Evolutionary conservation across 1,284 basidiomycete genomes (phyloP), one percentile per base, ranked within the genome.

Genomic region (Papiliotrema fonsecae): DNA sequence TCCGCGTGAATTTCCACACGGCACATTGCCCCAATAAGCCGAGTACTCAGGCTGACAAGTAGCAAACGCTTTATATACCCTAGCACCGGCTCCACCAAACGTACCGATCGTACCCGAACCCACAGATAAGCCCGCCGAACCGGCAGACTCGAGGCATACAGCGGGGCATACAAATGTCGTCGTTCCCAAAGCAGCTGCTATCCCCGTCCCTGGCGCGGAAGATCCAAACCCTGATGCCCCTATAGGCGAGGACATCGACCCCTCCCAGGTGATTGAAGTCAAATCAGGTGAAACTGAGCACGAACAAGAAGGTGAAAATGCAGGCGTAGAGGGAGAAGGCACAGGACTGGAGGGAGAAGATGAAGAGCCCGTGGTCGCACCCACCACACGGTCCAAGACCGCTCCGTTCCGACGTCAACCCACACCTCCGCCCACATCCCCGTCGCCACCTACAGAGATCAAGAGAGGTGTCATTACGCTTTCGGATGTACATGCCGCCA

Each of bases 381-480:
- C 68, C 2, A 70, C 69, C 5, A 72, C 69, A 6, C 57, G 69
- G 2, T 65, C 62, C 24, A 69, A 67, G 46, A 72, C 69, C 3
- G 53, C 60, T 1, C 68, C 69, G 6, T 41, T 47, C 4, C 57
- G 69, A 9, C 56, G 54, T 48, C 48, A 50, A 18, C 49, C 51
- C 18, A 60, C 62, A 13, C 61, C 61, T 1, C 43, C 52, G 6
- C 53, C 54, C 13, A 42, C 45, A 11, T 37, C 53, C 2, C 55
- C 55, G 1, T 27, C 52, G 1, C 54, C 55, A 1, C 28, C 36
- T 4, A 46, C 56, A 1, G 47, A 53, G 2, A 54, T 61, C 43
- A 62, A 63, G 42, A 53, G 66, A 19, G 63, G 62, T 31, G 62
- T 72, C 22, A 65, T 72, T 42, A 72, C 70, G 6, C 59, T 70